Conservation (phyloP, 805 yeast species). For the Candida parachauliodes region DNA sequence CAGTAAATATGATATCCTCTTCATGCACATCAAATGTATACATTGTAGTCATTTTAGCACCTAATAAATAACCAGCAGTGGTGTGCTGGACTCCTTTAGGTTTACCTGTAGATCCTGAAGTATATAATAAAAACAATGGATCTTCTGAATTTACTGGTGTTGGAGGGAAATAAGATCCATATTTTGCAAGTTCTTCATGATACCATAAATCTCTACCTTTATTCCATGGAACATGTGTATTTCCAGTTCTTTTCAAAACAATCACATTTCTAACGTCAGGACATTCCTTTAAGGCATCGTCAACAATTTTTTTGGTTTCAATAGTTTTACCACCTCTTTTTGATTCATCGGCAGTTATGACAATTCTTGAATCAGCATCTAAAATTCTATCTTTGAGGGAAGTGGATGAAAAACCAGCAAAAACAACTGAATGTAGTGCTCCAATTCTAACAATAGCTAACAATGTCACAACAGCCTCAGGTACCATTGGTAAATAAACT, state of each 20-base stretch:
- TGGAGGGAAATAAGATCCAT: constrained; percentile 83
- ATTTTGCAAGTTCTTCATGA: constrained; percentile 84
- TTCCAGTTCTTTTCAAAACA: constrained; percentile 86
- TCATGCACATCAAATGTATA: constrained; percentile 91
- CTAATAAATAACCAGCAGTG: constrained; percentile 91
- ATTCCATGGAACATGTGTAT: constrained; percentile 64
- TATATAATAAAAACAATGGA: constrained; percentile 91
- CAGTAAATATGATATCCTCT: constrained; percentile 87
- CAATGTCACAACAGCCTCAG: constrained; percentile 93
- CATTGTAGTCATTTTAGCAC: constrained; percentile 87
- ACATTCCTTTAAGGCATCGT: constrained; percentile 80
- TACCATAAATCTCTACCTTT: constrained; percentile 90
- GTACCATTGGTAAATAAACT: constrained; percentile 95
- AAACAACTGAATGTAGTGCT: constrained; percentile 92
- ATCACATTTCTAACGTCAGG: constrained; percentile 77
- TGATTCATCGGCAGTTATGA: constrained; percentile 93
- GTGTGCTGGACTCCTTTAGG: constrained; percentile 97
- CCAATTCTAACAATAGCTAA: constrained; percentile 91
- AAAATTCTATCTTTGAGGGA: constrained; percentile 86
- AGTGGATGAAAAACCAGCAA: constrained; percentile 95
- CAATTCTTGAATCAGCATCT: constrained; percentile 81
- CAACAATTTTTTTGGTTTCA: constrained; percentile 90
- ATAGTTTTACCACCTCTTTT: constrained; percentile 94
- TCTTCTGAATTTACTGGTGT: constrained; percentile 87
- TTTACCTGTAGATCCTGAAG: constrained; percentile 97